These are phyloP conservation scores for Linum trigynum DNA, from an alignment of 345 rosid genomes.

Conservation along the genomic window DNA sequence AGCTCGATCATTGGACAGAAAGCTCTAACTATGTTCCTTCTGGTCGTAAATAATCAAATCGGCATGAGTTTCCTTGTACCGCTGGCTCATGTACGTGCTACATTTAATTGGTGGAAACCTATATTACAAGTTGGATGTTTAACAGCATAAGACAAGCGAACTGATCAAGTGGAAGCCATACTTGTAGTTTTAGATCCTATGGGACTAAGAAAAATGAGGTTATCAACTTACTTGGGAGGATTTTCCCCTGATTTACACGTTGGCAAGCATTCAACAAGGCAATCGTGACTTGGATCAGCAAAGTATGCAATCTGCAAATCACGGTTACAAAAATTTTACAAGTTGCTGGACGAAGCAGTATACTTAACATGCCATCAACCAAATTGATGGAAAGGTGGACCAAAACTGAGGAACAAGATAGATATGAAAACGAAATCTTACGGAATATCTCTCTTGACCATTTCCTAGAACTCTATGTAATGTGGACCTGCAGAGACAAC, in stretches of 20 bases:
- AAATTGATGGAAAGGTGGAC: too few relatives aligned
- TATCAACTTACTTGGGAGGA: slow-evolving; percentile 63
- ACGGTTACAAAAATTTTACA: too few relatives aligned
- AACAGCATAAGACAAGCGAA: not conserved
- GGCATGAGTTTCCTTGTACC: slow-evolving; percentile 39
- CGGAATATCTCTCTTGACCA: slow-evolving; percentile 76
- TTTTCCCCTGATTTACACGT: slow-evolving; percentile 65
- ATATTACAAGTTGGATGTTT: not conserved
- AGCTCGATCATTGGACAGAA: not conserved
- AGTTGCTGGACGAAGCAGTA: too few relatives aligned
- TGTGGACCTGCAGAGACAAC: slow-evolving; percentile 50
- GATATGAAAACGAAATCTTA: slow-evolving; percentile 20
- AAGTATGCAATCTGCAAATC: slow-evolving; percentile 65
- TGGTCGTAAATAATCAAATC: not conserved
- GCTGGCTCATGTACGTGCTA: slow-evolving; percentile 48
- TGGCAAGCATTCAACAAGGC: slow-evolving; percentile 85
- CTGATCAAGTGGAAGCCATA: not conserved
- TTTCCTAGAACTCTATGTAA: slow-evolving; percentile 80
- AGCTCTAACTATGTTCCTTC: not conserved
- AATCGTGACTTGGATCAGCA: slow-evolving; percentile 73
- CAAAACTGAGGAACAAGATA: not conserved
- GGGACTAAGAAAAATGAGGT: not conserved
- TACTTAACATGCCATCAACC: too few relatives aligned
- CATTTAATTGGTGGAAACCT: slow-evolving; percentile 53
- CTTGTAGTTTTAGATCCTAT: not conserved